Percentiles rank a stretch among this genome's conserved stretches.
These are phyloP conservation scores for Chaetoceros muelleri DNA, from an alignment of 108 stramenopile genomes.

Conservation along the genomic window DNA sequence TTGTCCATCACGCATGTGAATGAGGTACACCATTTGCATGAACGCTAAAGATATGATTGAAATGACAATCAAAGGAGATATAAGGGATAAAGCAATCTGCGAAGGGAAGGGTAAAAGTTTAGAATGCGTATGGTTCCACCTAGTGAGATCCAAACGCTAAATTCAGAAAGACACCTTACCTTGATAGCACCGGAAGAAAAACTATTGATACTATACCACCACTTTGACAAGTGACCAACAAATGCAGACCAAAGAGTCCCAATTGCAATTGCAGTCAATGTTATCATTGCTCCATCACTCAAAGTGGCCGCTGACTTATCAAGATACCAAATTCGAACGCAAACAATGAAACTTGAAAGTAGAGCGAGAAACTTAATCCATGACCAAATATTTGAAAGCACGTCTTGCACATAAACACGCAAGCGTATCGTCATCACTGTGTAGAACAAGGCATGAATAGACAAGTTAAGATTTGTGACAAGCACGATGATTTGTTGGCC, in stretches of 20 bases:
- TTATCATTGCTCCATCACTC: not conserved
- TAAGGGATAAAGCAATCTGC: not conserved
- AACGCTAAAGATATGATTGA: not conserved
- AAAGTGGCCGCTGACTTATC: not conserved
- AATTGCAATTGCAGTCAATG: not conserved
- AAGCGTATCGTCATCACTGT: not conserved
- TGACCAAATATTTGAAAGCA: not conserved
- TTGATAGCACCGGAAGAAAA: not conserved
- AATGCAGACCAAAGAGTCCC: not conserved
- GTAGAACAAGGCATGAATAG: not conserved
- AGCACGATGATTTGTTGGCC: not conserved
- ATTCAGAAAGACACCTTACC: not conserved
- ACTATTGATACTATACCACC: not conserved
- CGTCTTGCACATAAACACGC: not conserved
- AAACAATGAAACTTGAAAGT: not conserved
- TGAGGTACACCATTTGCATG: not conserved
- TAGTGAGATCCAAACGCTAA: not conserved
- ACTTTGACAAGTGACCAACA: not conserved
- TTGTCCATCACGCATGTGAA: too few species aligned
- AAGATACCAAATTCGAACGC: not conserved
- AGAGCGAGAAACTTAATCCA: not conserved
- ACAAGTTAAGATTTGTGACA: not conserved
- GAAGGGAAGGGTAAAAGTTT: not conserved
- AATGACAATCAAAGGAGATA: not conserved
- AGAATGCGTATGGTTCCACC: not conserved